phyloP scores from a whole-genome alignment of 148 eudicot genomes.

The Rhododendron ferrugineum region DNA sequence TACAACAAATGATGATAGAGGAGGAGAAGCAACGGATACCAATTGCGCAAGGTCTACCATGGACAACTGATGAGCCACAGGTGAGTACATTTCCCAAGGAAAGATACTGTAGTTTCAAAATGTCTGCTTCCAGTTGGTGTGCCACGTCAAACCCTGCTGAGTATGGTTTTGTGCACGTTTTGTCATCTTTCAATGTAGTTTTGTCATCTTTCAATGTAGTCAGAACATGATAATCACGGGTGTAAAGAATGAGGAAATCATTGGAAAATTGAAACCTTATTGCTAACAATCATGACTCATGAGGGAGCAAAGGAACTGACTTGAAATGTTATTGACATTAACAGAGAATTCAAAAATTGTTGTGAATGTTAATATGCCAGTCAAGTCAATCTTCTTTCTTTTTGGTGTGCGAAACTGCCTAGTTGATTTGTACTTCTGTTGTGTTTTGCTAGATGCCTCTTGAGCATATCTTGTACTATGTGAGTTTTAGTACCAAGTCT shows the following conservation, averaged over 20 bases:
- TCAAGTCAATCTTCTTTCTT: neutral
- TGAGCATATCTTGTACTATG: neutral
- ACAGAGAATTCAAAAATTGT: neutral
- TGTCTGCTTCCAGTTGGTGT: neutral
- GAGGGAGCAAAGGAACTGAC: neutral
- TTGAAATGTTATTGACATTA: neutral
- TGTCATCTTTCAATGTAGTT: too few species aligned
- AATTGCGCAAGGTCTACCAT: slow-evolving; percentile 89
- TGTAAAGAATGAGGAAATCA: neutral
- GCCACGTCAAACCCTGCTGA: neutral
- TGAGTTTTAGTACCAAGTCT: neutral
- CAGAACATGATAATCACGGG: neutral
- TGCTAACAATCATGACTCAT: too few species aligned
- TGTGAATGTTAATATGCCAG: neutral
- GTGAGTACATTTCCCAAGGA: slow-evolving; percentile 24
- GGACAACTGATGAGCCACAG: slow-evolving; percentile 96
- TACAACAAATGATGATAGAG: slow-evolving; percentile 62
- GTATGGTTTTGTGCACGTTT: neutral
- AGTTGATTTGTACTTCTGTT: neutral
- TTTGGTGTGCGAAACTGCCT: neutral
- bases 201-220: neutral
- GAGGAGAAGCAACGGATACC: slow-evolving; percentile 84
- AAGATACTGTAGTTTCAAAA: neutral
- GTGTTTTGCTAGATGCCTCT: neutral
- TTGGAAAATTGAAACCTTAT: neutral